Evolutionary conservation across 2,329 filamentous ascomycete genomes (phyloP), one percentile per base, ranked within the genome.

Genomic region (Pseudomassariella vexata): DNA sequence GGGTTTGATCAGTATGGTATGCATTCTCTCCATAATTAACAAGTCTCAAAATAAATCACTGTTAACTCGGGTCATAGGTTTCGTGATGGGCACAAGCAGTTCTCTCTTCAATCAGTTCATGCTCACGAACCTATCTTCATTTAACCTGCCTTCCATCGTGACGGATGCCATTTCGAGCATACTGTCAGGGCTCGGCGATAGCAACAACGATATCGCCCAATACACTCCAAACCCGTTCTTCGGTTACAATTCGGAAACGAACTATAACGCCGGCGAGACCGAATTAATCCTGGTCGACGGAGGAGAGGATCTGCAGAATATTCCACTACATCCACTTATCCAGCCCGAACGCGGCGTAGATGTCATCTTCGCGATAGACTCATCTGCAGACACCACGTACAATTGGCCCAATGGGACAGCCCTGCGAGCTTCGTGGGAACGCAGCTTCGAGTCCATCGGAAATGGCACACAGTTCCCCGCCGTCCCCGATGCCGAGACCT

Each of bases 1-100:
- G 89, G 89, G 1, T 88, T 88, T 41, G 89, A 95, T 58, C 88
- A 88, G 46, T 73, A 74, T 16, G 85, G n/a, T n/a, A n/a, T n/a
- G n/a, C n/a, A n/a, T n/a, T n/a, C n/a, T n/a, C n/a, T n/a, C n/a
- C n/a, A n/a, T n/a, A n/a, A n/a, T n/a, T n/a, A n/a, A n/a, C n/a
- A n/a, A n/a, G n/a, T n/a, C n/a, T n/a, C n/a, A n/a, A n/a, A n/a
- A n/a, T n/a, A n/a, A n/a, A n/a, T n/a, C n/a, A n/a, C n/a, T n/a
- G n/a, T n/a, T n/a, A n/a, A n/a, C n/a, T n/a, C n/a, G n/a, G n/a
- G n/a, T n/a, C n/a, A n/a, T n/a, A n/a, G n/a, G 85, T 6, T 95
- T 76, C 50, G 66, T 94, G 17, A 87, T 94, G 76, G 88, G 88
- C 30, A 94, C 88, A 0, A 87, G 82, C 15, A 86, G 81, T 1